Base-by-base conservation (phyloP, 495 filamentous ascomycete genomes). In the Margaritispora aquatica region DNA sequence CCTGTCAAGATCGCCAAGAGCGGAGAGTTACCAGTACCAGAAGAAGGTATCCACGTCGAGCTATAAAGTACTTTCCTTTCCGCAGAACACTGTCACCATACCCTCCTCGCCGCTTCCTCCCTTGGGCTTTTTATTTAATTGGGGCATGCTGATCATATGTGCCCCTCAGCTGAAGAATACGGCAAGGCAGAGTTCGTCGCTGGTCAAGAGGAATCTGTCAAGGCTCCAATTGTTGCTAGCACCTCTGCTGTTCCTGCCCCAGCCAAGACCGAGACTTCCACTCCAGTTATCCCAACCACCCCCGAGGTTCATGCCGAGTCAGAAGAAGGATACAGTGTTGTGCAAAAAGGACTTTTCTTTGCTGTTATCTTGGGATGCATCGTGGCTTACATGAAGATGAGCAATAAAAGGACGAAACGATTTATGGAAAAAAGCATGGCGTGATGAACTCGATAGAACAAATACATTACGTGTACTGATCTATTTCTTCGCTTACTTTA, bases 1-100 rank as follows among this genome's bases (percentile, higher is more conserved):
- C 65, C 77, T 17, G 82, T 99, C 71, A 96, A 89, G 83, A 96
- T 98, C 68, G 84, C 73, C 53, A 95, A 97, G 85, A 93, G 90
- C 73, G 94, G 94, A 67, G 95, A 98, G 82, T 78, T 97, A 54
- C 79, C 84, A 73, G 80, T 92, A 64, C 88, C 90, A 67, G 75
- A 85, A 72, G 92, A 97, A 98, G 94, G 94, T 98, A 97, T 89
- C 82, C 89, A 95, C 74, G 85, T 87, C 75, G 94, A 97, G 75
- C 89, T 97, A 74, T 97, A 90, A 82, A 80, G 60, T 60, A 62
- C 57, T 68, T 67, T 63, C 60, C 60, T 62, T 66, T 62, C 62
- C 62, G 55, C 47, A 57, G 61, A 64, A 38, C 63, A 63, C 54
- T 49, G 11, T n/a, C 54, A 24, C 47, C 47, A 24, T 50, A 27